phyloP scores from a whole-genome alignment of 495 filamentous ascomycete genomes.

The Clohesyomyces aquaticus region DNA sequence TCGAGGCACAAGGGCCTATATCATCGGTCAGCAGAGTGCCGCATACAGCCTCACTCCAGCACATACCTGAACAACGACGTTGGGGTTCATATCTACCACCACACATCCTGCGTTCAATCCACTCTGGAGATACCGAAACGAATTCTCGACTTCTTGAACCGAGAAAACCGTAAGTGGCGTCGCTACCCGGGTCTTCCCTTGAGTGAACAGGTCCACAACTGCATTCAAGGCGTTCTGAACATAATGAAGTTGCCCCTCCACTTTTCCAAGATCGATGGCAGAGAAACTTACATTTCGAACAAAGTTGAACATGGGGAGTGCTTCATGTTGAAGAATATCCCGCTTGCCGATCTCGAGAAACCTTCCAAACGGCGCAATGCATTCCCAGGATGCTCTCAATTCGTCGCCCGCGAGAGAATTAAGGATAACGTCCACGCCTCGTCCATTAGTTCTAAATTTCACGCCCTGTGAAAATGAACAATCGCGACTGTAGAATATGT shows the following conservation, averaged over 20 bases:
- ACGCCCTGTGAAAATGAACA: constrained; percentile 52
- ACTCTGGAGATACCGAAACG: constrained; percentile 61
- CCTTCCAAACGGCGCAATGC: constrained; percentile 59
- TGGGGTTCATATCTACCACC: constrained; percentile 50
- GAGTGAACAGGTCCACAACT: neutral
- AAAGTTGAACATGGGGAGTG: neutral
- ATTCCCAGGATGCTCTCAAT: constrained; percentile 53
- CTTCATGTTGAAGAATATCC: constrained; percentile 47
- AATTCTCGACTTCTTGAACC: constrained; percentile 48
- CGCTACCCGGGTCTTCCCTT: neutral
- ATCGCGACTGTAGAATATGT: constrained; percentile 29
- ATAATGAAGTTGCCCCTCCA: neutral
- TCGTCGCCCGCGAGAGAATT: constrained; percentile 58
- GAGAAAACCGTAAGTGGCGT: neutral
- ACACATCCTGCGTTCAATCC: constrained; percentile 62
- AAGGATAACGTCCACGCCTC: constrained; percentile 67
- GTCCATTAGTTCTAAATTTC: constrained; percentile 52
- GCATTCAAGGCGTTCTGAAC: neutral
- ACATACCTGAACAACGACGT: neutral
- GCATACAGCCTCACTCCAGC: neutral
- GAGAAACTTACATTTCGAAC: neutral
- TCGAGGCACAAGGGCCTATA: neutral
- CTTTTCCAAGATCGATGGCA: neutral
- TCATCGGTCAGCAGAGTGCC: neutral
- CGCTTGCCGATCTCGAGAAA: constrained; percentile 64